Evolutionary conservation across 345 rosid genomes (phyloP), one percentile per base, ranked within the genome.

Genomic region (Isatis tinctoria): DNA sequence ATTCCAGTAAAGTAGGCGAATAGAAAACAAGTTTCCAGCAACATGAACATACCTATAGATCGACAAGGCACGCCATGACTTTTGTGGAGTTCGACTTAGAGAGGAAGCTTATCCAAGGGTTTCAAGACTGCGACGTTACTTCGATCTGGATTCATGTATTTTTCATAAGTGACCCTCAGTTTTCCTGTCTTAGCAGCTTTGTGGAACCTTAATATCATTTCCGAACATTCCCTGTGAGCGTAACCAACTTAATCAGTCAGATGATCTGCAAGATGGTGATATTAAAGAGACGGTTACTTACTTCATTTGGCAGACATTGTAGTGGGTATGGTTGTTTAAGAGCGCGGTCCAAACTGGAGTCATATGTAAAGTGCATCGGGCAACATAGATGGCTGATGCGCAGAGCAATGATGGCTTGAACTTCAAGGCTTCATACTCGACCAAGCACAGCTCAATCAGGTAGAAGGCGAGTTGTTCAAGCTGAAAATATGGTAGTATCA

Each of bases 371-470:
- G 91, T 88, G 81, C 87, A 83, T 43, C 97, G 83, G 40, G 99
- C 91, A 56, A 95, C 83, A 53, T 84, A 92, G 62, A 95, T 77
- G 33, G 96, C 96, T 12, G 99, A 86, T 67, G 99, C 99, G 79
- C 99, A 90, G 65, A 95, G 82, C 83, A 95, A 30, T 0, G 98
- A 92, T 0, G 96, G 78, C 78, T 92, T 95, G 85, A 73, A 92
- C 78, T 83, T 82, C 69, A 92, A 77, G 47, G 92, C 96, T 83
- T 92, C 85, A 26, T 88, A 85, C 78, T 92, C 87, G 36, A 95
- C 90, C 88, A 95, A 75, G 77, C 87, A 82, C 76, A 95, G 72
- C 85, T 92, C 99, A 3, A 87, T 78, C 30, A 92, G 91, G 87
- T 87, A 95, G 79, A 89, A 92, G 10, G 97, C 85, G 45, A 95